Evolutionary conservation across 352 stramenopile species (phyloP), one percentile per base, ranked within the genome.

Genomic region (Globisporangium cystogenes): DNA sequence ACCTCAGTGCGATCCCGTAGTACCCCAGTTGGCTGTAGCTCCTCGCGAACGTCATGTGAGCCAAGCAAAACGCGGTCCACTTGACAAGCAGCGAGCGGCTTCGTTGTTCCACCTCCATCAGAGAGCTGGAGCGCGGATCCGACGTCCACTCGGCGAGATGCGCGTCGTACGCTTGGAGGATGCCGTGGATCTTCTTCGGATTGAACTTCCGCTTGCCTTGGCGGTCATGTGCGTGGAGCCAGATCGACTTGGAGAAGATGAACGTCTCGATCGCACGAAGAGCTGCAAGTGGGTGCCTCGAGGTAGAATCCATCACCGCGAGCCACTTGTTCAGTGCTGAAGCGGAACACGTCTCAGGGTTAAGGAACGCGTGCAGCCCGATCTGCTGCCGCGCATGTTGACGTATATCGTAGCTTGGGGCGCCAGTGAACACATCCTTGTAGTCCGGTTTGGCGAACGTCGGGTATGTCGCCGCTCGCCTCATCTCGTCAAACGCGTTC

Each of bases 1-100:
- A 85, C 2, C 66, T 15, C 1, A 85, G 49, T 8, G 71, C 59
- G n/a, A 78, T 76, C 6, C 68, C 64, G 36, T 75, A 85, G n/a
- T 69, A n/a, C 0, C 31, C 27, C 2, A 70, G 53, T 20, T 70
- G 11, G 18, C 33, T 42, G 1, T 61, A 51, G 42, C 57, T 40
- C 0, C 21, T 2, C 0, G 52, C 49, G 21, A 59, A 70, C 46
- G 33, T 36, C 24, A 68, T 62, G 51, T 85, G 74, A 14, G 55
- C 65, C 1, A 82, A 47, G 29, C 69, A 76, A 54, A 76, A 82
- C 0, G 67, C 58, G 40, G 69, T 62, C 69, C 74, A 82, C 16
- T 66, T 53, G 11, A 81, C 47, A 12, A 85, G 29, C 42, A 82
- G 53, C 36, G 68, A 57, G 1, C 59, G 65, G 48, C 71, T 82